Conservation (phyloP, 306 rosid genomes). For the Urtica urens region DNA sequence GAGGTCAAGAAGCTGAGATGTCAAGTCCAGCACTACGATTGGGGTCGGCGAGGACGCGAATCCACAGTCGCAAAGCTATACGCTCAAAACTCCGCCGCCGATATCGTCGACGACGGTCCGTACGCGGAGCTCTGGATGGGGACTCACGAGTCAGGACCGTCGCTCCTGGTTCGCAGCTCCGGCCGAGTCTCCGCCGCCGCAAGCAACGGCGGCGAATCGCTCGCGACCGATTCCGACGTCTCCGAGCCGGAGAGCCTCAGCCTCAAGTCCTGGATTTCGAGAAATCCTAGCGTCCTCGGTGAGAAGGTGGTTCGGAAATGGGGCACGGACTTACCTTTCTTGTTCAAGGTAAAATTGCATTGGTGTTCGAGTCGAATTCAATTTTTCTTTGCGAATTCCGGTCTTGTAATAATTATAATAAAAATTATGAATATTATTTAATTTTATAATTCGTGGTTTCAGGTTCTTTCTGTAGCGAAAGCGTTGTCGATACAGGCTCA, state of each 20-base stretch:
- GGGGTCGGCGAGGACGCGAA: slow-evolving; percentile 53
- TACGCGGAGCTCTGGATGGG: slow-evolving; percentile 98
- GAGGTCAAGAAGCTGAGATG: slow-evolving; percentile 44
- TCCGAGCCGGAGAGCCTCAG: slow-evolving; percentile 12
- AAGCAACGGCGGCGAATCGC: slow-evolving; percentile 12
- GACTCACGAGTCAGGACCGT: slow-evolving; percentile 81
- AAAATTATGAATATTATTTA: slow-evolving; percentile 4
- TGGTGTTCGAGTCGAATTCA: neutral
- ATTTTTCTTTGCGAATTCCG: slow-evolving; percentile 5
- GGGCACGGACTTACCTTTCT: slow-evolving; percentile 82
- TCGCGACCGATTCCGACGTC: too few relatives aligned
- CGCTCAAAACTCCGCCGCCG: slow-evolving; percentile 40
- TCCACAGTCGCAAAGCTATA: slow-evolving; percentile 61
- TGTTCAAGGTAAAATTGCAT: slow-evolving; percentile 64
- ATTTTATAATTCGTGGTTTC: neutral
- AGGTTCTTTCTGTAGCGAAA: slow-evolving; percentile 85
- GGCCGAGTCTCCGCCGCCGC: too few relatives aligned
- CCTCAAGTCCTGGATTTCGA: slow-evolving; percentile 62
- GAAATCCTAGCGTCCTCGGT: slow-evolving; percentile 66
- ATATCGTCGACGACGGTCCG: slow-evolving; percentile 39
- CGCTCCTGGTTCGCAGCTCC: slow-evolving; percentile 35
- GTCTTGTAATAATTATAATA: too few relatives aligned
- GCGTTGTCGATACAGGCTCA: slow-evolving; percentile 96
- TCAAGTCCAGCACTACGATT: slow-evolving; percentile 68
- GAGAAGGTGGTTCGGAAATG: slow-evolving; percentile 49